Evolutionary conservation across 345 rosid species (phyloP).

Genomic region (Mercurialis annua): DNA sequence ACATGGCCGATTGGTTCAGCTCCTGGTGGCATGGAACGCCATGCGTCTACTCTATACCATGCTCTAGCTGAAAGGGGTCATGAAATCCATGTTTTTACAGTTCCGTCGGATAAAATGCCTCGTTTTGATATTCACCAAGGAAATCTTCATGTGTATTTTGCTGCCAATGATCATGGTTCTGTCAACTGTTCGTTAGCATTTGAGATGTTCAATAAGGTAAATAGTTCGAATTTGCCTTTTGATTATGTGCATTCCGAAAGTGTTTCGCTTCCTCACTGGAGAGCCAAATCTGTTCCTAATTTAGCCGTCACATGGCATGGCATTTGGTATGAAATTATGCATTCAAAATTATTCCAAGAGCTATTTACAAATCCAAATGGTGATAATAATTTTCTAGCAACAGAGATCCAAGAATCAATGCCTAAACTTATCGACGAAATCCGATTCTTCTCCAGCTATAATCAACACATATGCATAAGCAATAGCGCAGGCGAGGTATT

Average conservation of each 20-base stretch:
- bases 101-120: constrained; percentile 45
- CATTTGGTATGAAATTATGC: constrained; percentile 71
- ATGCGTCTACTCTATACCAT: constrained; percentile 55
- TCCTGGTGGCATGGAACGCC: constrained; percentile 79
- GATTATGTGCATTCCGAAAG: constrained; percentile 75
- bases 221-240: constrained; percentile 31
- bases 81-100: constrained; percentile 69
- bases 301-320: constrained; percentile 82
- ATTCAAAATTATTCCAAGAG: constrained; percentile 65
- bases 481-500: constrained; percentile 58
- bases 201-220: constrained; percentile 47
- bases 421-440: constrained; percentile 56
- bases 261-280: constrained; percentile 65
- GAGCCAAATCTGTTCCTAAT: constrained; percentile 42
- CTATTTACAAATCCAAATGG: constrained; percentile 36
- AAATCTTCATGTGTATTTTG: constrained; percentile 55
- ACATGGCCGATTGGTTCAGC: constrained; percentile 64
- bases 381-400: constrained; percentile 16
- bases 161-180: constrained; percentile 57
- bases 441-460: constrained; percentile 53
- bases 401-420: constrained; percentile 56
- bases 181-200: constrained; percentile 51
- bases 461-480: constrained; percentile 66
- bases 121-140: constrained; percentile 40
- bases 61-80: constrained; percentile 59